These are phyloP conservation scores for Dissophora globulifera DNA, from an alignment of 192 early-diverging fungal species.

Conservation along the genomic window DNA sequence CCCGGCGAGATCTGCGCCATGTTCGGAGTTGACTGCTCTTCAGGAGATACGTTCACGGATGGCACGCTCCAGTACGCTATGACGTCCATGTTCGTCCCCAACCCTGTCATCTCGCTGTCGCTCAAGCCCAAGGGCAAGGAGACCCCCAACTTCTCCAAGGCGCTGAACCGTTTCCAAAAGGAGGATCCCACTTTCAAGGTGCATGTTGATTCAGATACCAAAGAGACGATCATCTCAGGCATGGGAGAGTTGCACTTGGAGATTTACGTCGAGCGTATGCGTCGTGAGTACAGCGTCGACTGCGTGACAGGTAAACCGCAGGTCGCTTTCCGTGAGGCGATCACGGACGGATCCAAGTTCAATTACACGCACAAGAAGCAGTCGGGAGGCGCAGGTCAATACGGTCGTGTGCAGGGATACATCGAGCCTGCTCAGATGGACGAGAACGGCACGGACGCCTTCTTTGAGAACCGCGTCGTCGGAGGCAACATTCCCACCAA, in stretches of 20 bases:
- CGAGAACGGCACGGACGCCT: slow-evolving; percentile 70
- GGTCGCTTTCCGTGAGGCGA: slow-evolving; percentile 97
- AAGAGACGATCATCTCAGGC: slow-evolving; percentile 89
- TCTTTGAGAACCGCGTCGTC: slow-evolving; percentile 87
- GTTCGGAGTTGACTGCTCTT: slow-evolving; percentile 97
- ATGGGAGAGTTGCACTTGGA: slow-evolving; percentile 92
- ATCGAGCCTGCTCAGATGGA: slow-evolving; percentile 84
- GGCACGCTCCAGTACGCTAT: slow-evolving; percentile 85
- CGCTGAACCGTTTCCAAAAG: slow-evolving; percentile 83
- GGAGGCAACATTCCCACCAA: slow-evolving; percentile 95
- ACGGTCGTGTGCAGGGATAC: slow-evolving; percentile 88
- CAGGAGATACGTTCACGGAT: slow-evolving; percentile 97
- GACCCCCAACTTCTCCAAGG: slow-evolving; percentile 79
- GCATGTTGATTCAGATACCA: slow-evolving; percentile 80
- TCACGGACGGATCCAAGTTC: slow-evolving; percentile 78
- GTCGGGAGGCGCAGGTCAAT: slow-evolving; percentile 96
- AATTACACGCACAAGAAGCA: slow-evolving; percentile 99
- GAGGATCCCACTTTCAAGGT: slow-evolving; percentile 91
- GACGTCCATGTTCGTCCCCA: slow-evolving; percentile 98
- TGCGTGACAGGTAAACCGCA: slow-evolving; percentile 96
- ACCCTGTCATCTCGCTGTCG: slow-evolving; percentile 96
- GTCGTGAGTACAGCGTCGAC: slow-evolving; percentile 96
- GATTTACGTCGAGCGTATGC: slow-evolving; percentile 98
- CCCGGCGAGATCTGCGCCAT: slow-evolving; percentile 98
- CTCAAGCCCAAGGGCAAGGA: slow-evolving; percentile 93